Evolutionary conservation across 2,329 filamentous ascomycete genomes (phyloP).

Genomic region (Aspergillus piperis): DNA sequence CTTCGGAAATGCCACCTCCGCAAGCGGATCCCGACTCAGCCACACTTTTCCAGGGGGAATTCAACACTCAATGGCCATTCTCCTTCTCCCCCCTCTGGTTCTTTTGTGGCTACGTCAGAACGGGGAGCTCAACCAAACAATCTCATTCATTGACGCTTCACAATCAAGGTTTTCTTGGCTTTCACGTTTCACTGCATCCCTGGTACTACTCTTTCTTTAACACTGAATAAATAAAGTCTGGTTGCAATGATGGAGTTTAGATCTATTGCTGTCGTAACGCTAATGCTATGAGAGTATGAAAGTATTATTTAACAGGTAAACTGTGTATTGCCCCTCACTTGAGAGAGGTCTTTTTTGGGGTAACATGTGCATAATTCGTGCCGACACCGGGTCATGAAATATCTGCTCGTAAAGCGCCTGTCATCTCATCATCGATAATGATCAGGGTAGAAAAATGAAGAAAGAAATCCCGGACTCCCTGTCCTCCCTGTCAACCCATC

Average conservation of each 20-base stretch:
- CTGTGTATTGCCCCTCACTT: not conserved
- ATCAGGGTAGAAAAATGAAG: not conserved
- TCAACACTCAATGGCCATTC: too few relatives aligned
- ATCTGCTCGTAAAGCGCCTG: constrained; percentile 12
- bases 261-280: not conserved
- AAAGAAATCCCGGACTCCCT: not conserved
- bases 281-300: not conserved
- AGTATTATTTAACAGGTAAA: not conserved
- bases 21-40: constrained; percentile 1
- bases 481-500: constrained; percentile 1
- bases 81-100: too few relatives aligned
- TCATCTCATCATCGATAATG: not conserved
- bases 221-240: too few relatives aligned
- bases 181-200: too few relatives aligned
- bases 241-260: not conserved
- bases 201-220: too few relatives aligned
- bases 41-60: not conserved
- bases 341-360: not conserved
- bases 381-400: not conserved
- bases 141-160: too few relatives aligned
- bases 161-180: too few relatives aligned
- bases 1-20: constrained; percentile 1
- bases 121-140: too few relatives aligned
- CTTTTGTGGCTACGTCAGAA: too few relatives aligned
- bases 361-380: constrained; percentile 16